Evolutionary conservation across 352 stramenopile genomes (phyloP).

Genomic region (Bremia lactucae): DNA sequence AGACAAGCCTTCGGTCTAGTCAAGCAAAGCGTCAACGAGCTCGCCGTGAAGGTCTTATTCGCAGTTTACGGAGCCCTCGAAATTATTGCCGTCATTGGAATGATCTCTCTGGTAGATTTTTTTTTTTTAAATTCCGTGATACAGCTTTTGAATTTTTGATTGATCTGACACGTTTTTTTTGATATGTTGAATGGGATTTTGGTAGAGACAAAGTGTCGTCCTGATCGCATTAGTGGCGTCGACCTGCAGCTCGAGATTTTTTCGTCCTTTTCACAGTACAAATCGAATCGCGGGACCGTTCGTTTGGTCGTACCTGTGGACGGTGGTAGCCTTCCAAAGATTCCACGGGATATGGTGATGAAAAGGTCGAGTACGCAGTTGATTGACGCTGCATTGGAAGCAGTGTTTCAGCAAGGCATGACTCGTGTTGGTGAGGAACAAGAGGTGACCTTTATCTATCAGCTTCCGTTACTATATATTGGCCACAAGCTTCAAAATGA

Average conservation of each 20-base stretch:
- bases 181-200: neutral
- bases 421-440: slow-evolving; percentile 28
- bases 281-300: slow-evolving; percentile 30
- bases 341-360: slow-evolving; percentile 32
- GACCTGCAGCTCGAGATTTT: slow-evolving; percentile 40
- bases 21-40: slow-evolving; percentile 14
- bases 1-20: slow-evolving; percentile 6
- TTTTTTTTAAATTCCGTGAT: no score
- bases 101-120: slow-evolving; percentile 33
- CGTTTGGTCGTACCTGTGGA: slow-evolving; percentile 23
- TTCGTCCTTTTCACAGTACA: slow-evolving; percentile 37
- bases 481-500: slow-evolving; percentile 36
- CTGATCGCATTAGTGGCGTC: slow-evolving; percentile 33
- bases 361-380: slow-evolving; percentile 24
- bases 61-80: slow-evolving; percentile 39
- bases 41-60: slow-evolving; percentile 9
- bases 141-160: no score
- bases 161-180: no score
- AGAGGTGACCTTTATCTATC: slow-evolving; percentile 42
- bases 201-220: slow-evolving; percentile 23
- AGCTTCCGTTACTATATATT: slow-evolving; percentile 43
- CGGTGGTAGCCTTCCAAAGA: slow-evolving; percentile 13
- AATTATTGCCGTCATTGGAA: slow-evolving; percentile 50
- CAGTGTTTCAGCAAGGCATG: slow-evolving; percentile 41
- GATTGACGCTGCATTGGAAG: slow-evolving; percentile 26